Evolutionary conservation across 371 early-diverging fungal species (phyloP), one percentile per base, ranked within the genome.

Genomic region (Cokeromyces recurvatus): DNA sequence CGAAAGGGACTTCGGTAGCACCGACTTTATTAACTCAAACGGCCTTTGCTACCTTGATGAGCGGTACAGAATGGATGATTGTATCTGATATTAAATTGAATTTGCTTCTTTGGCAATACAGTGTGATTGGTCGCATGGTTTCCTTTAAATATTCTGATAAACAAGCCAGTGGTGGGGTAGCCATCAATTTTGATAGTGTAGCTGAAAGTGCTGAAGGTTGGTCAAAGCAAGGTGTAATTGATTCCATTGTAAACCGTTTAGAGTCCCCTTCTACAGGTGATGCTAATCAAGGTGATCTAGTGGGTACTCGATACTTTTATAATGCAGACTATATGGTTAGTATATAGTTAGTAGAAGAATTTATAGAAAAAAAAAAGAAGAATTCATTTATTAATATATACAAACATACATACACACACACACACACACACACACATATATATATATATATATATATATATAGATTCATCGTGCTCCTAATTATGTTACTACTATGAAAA

Each of bases 31-130:
- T 19, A 1, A 44, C 34, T 8, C 58, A 55, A 46, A 14, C 17
- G 1, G 55, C 45, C 2, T 65, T 65, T 19, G 38, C 40, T 19
- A 57, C 51, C 1, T 20, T 65, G 31, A 34, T 65, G 32, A 49
- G 47, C 31, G 62, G 66, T 15, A 57, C 51, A 4, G 62, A 65
- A 24, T 65, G 66, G 66, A 65, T 65, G 66, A 57, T 56, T 9
- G 46, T 65, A 15, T 57, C 53, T 15, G 54, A 64, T 21, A 43
- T 54, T 1, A 46, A 53, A 17, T 29, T 46, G 15, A 24, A 48
- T 0, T 17, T 16, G 3, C 10, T 61, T 4, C 15, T 62, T n/a
- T 67, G 68, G 68, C 59, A 67, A 16, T 67, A 67, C 36, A 62
- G 60, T 37, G 39, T 32, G 1, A 53, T 67, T 34, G 64, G 64